Conservation (phyloP, 2,329 filamentous ascomycete genomes). For the Ceratocystis cubensis region DNA sequence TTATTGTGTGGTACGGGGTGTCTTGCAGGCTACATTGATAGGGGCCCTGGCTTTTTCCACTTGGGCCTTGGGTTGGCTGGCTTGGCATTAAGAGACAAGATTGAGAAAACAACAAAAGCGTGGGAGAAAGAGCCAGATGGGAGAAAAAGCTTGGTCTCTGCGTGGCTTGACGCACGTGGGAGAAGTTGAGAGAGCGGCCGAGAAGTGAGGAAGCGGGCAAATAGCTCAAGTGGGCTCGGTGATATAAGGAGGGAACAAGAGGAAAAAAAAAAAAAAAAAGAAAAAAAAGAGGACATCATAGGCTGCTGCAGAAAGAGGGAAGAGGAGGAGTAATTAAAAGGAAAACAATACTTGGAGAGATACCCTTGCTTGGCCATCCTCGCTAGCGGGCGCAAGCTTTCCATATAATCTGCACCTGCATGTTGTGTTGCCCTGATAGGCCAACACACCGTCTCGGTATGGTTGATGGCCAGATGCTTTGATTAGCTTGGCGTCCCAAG, state of each 20-base stretch:
- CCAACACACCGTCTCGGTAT: background rate
- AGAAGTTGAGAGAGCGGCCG: background rate
- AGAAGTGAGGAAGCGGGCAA: background rate
- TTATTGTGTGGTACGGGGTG: background rate
- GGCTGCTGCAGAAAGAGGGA: background rate
- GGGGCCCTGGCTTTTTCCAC: background rate
- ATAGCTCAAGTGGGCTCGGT: too few relatives aligned
- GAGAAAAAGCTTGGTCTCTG: too few relatives aligned
- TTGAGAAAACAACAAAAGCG: background rate
- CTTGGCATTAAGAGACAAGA: background rate
- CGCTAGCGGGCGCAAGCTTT: background rate
- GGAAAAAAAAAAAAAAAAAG: background rate
- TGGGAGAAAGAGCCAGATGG: background rate
- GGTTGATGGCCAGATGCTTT: background rate
- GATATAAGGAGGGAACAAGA: background rate
- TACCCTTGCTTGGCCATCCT: background rate
- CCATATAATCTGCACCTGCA: background rate
- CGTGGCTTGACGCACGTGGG: background rate
- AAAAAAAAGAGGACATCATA: background rate
- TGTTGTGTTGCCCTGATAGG: background rate
- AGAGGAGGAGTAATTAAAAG: background rate
- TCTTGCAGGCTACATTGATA: background rate
- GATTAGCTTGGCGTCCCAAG: background rate
- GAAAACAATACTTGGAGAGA: background rate
- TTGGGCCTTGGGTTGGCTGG: background rate